Conservation (phyloP, 2,329 filamentous ascomycete species). For the Epichloe amarillans region DNA sequence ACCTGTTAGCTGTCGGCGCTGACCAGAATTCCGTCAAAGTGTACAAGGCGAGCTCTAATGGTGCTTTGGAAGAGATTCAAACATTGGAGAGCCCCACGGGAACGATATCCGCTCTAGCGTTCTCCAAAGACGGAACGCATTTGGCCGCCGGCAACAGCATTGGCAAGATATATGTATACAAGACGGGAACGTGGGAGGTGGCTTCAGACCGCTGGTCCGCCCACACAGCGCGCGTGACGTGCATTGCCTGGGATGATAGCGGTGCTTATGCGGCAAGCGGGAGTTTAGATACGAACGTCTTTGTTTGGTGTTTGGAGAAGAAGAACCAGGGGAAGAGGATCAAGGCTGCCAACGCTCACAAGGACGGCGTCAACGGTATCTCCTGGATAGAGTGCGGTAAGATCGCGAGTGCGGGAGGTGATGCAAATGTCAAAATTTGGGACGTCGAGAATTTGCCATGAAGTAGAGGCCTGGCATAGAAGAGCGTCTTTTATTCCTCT, state of each 20-base stretch:
- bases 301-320: constrained; percentile 76
- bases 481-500: not conserved
- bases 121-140: constrained; percentile 63
- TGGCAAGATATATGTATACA: constrained; percentile 79
- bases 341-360: constrained; percentile 80
- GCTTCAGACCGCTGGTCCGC: constrained; percentile 62
- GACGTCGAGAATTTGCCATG: constrained; percentile 23
- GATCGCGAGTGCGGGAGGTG: constrained; percentile 69
- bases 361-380: constrained; percentile 86
- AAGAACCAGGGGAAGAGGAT: constrained; percentile 69
- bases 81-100: constrained; percentile 57
- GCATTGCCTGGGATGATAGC: constrained; percentile 61
- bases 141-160: constrained; percentile 72
- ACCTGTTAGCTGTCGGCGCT: constrained; percentile 60
- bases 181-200: constrained; percentile 47
- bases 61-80: constrained; percentile 39
- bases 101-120: constrained; percentile 66
- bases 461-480: not conserved
- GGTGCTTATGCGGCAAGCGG: constrained; percentile 74
- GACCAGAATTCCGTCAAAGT: constrained; percentile 64
- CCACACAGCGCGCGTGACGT: constrained; percentile 44
- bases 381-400: constrained; percentile 60
- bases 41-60: constrained; percentile 44
- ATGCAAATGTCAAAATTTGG: constrained; percentile 90
- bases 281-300: constrained; percentile 79